A percentile compares a stretch with the other conserved stretches of the same genome.
Conservation (phyloP, 805 yeast species). For the Ogataea paraovalis region DNA sequence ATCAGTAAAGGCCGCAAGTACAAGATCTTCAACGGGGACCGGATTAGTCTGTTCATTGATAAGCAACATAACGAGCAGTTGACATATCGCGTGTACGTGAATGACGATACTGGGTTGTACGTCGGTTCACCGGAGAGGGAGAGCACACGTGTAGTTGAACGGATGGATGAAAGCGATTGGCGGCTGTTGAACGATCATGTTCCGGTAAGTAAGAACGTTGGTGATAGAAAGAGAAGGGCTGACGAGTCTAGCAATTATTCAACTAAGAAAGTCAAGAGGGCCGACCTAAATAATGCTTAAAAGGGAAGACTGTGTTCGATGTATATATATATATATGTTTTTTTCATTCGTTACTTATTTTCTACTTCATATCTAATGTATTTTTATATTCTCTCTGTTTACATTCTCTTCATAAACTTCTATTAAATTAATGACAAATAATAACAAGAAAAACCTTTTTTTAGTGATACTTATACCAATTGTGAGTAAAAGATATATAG, state of each 20-base stretch:
- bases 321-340: no score
- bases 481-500: not conserved
- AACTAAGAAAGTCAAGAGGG: conserved; percentile 19
- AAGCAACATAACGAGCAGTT: conserved; percentile 45
- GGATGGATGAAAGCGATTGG: conserved; percentile 2
- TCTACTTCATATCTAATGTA: not conserved
- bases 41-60: conserved; percentile 63
- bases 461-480: not conserved
- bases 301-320: no score
- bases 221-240: not conserved
- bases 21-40: conserved; percentile 61
- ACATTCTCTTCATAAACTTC: not conserved
- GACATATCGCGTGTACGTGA: conserved; percentile 49
- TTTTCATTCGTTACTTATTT: not conserved
- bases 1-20: conserved; percentile 62
- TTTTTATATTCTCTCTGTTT: no score
- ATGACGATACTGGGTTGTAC: conserved; percentile 63
- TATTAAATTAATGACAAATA: not conserved
- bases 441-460: not conserved
- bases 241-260: not conserved
- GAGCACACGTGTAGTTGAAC: not conserved
- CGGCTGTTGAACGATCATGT: not conserved
- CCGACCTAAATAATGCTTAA: conserved; percentile 17
- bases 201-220: not conserved
- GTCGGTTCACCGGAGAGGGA: conserved; percentile 29